Evolutionary conservation across 495 filamentous ascomycete genomes (phyloP), one percentile per base, ranked within the genome.

Genomic region (Penicillium waksmanii): DNA sequence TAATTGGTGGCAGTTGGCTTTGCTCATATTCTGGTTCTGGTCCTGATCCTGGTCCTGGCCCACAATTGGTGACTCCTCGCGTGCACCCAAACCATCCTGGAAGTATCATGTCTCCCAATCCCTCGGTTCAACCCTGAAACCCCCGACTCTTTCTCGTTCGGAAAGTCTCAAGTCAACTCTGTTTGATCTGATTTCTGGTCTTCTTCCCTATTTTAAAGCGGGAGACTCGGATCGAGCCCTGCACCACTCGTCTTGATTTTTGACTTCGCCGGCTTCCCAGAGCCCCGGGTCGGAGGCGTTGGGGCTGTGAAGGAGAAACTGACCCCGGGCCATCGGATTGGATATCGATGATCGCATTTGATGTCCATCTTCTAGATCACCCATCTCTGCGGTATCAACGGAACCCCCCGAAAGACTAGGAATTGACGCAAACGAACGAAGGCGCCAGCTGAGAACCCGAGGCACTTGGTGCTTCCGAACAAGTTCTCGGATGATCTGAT

Each of bases 61-160:
- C 42, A 44, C 42, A 17, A 9, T 19, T 18, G 15, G n/a, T 13
- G 15, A 19, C n/a, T 35, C 12, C 27, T 52, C 23, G 27, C 23
- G 31, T 35, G 23, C 31, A 6, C 49, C 43, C 55, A 21, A 46
- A 19, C 55, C 25, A 31, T 23, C 25, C 44, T 42, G 51, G 31
- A 63, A 35, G 43, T 51, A 55, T 50, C 23, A 40, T 57, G 40
- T 31, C 54, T 27, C 13, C 21, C 27, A 48, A 53, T 42, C 42
- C 34, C 23, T 48, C n/a, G 46, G 46, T 23, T 27, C 15, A 53
- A 18, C 27, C 51, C 35, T 27, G 19, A 36, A 19, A 2, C 15
- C 38, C 17, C 64, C 61, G 64, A 47, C 0, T 61, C 55, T 61
- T 66, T 66, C 57, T 66, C 64, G 64, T 54, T 55, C 18, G 9